Base-by-base conservation (phyloP, 2,329 filamentous ascomycete genomes). In the Tetracladium maxilliforme region DNA sequence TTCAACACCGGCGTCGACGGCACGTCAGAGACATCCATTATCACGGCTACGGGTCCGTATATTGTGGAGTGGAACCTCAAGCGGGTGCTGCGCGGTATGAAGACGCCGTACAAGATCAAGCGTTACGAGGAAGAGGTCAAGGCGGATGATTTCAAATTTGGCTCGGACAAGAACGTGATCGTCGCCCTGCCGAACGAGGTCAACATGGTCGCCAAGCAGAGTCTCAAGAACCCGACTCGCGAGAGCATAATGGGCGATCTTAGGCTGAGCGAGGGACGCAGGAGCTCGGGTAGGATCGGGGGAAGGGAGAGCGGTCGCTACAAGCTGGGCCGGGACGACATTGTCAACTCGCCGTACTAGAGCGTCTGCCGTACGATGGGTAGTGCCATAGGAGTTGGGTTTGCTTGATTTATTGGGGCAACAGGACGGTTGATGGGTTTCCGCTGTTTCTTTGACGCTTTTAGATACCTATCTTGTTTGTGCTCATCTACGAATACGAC, bases 111-210 rank as follows among this genome's bases (percentile, higher is more conserved):
- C 56, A 80, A 75, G 39, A 95, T 98, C 63, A 94, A 95, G 63
- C 77, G 90, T 10, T 98, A 98, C 47, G 67, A 72, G 1, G 90
- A 98, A 42, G 79, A 92, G 34, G 84, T 98, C 45, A 94, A 92
- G 62, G 90, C 90, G 4, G 90, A 98, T 49, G 92, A 98, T 49
- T 98, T 98, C 71, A 84, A 90, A 42, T 98, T 84, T 43, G 87
- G 87, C 23, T 86, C 77, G 5, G 90, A 98, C 51, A 92, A 93
- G 68, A 94, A 94, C 42, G 83, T 98, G 41, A 93, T 98, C 42
- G 87, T 98, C 18, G 90, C 90, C 1, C 58, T 98, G 34, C 86
- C 90, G 3, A 93, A 98, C 45, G 86, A 95, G 49, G 90, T 98
- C 38, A 92, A 94, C 51, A 95, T 95, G 86, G 82, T 98, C 9